Percentiles rank a stretch among this genome's conserved stretches.
Conservation (phyloP, 2,329 filamentous ascomycete species). For the Phoma herbarum region DNA sequence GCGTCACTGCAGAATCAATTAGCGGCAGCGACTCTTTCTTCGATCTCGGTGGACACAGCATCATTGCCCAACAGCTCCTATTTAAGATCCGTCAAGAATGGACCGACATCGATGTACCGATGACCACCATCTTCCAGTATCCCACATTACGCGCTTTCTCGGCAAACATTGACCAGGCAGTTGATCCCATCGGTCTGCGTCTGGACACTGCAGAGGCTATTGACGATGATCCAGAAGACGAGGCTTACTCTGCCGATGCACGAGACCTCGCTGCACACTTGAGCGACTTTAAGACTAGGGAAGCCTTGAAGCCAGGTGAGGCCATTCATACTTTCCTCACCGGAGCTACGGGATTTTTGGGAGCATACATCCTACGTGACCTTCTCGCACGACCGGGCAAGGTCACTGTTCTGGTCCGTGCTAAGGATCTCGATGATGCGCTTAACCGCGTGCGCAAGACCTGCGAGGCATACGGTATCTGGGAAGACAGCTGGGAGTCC, state of each 20-base stretch:
- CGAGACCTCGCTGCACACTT: conserved; percentile 61
- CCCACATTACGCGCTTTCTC: conserved; percentile 69
- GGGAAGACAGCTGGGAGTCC: conserved; percentile 72
- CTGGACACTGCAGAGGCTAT: conserved; percentile 51
- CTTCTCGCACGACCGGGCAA: conserved; percentile 71
- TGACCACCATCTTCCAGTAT: conserved; percentile 74
- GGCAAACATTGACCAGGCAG: conserved; percentile 59
- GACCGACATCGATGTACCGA: conserved; percentile 71
- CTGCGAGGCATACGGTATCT: conserved; percentile 80
- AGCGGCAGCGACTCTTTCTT: conserved; percentile 74
- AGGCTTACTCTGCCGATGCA: conserved; percentile 63
- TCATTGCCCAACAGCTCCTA: conserved; percentile 82
- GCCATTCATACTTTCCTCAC: conserved; percentile 78
- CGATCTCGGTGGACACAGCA: conserved; percentile 80
- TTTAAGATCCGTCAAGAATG: conserved; percentile 72
- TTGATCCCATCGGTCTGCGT: conserved; percentile 59
- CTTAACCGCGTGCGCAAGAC: conserved; percentile 72
- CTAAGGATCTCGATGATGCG: conserved; percentile 67
- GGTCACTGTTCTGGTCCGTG: conserved; percentile 79
- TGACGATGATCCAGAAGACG: conserved; percentile 59
- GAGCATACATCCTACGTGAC: conserved; percentile 80
- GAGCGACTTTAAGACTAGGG: conserved; percentile 44
- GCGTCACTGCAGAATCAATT: conserved; percentile 72
- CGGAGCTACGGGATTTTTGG: conserved; percentile 89
- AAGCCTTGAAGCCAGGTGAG: conserved; percentile 53